Base-by-base conservation (phyloP, 2,329 filamentous ascomycete species). In the Elsinoe perseae region DNA sequence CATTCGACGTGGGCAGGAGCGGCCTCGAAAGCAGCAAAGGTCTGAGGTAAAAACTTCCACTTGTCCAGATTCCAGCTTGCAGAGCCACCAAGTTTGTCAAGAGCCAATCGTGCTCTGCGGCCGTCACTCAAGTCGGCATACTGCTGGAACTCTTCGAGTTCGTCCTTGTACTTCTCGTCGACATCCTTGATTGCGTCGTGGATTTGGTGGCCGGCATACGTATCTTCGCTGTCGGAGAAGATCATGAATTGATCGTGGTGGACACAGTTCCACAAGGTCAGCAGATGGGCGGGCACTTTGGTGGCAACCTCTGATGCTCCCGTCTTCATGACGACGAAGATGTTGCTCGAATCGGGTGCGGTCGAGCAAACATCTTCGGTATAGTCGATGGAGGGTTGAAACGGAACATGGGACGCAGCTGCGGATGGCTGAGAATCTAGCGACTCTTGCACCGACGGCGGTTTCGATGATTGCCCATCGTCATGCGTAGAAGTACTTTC, bases 281-380 rank as follows among this genome's bases (percentile, higher is more conserved):
- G 65, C 57, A 81, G 73, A 61, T 82, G 80, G 2, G 74, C 67
- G 1, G 79, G 78, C 2, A 83, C 72, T 63, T 81, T 81, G 25
- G 77, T 73, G 54, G 71, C 66, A 12, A 79, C 73, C 61, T 83
- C 80, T 6, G 78, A 80, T 14, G 80, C 79, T 54, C 80, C 81
- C 0, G 81, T 83, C 60, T 78, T 77, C 59, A 84, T 70, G 8
- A 82, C 69, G 14, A 83, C 73, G 58, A 82, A 76, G 46, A 82
- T 67, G 63, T 83, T 73, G 2, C 78, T 70, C 2, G 70, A 68
- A 25, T 68, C 69, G 1, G 61, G 57, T 27, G 52, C 25, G 8
- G 56, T 44, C 12, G 56, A 43, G 20, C 56, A 58, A 18, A 44
- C 23, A 27, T 44, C 40, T 4, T 14, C 32, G 12, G 32, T 36